Evolutionary conservation across 1,139 yeast species (phyloP).

Genomic region (Pneumocystis murina): DNA sequence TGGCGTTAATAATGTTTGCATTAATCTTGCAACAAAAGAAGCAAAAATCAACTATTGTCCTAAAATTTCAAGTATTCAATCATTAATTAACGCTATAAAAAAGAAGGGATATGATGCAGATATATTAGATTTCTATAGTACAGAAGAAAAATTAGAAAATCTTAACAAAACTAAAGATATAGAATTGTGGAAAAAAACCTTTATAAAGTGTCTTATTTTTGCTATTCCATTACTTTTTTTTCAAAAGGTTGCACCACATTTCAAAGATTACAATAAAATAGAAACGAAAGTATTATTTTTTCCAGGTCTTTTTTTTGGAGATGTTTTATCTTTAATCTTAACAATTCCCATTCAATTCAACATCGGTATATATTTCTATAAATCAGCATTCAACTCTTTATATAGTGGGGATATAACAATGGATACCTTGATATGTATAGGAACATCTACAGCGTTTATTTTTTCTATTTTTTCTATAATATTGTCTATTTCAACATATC

Average conservation of each 20-base stretch:
- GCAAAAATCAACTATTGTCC: slow-evolving; percentile 39
- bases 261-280: slow-evolving; percentile 7
- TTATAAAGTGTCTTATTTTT: slow-evolving; percentile 36
- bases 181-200: slow-evolving; percentile 46
- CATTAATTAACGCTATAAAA: slow-evolving; percentile 45
- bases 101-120: slow-evolving; percentile 37
- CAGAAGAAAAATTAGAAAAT: slow-evolving; percentile 50
- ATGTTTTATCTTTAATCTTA: slow-evolving; percentile 46
- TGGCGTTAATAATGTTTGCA: slow-evolving; percentile 40
- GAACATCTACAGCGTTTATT: slow-evolving; percentile 63
- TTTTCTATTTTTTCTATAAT: slow-evolving; percentile 54
- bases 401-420: slow-evolving; percentile 72
- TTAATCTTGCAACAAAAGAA: slow-evolving; percentile 61
- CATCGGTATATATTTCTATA: slow-evolving; percentile 49
- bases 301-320: slow-evolving; percentile 28
- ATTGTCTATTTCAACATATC: slow-evolving; percentile 29
- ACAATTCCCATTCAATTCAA: slow-evolving; percentile 56
- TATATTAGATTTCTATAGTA: slow-evolving; percentile 30
- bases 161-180: slow-evolving; percentile 61
- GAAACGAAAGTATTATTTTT: slow-evolving; percentile 17
- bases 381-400: slow-evolving; percentile 50
- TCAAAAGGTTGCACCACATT: slow-evolving; percentile 31
- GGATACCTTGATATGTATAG: slow-evolving; percentile 80
- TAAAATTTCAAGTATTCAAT: slow-evolving; percentile 23
- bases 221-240: slow-evolving; percentile 53